Base-by-base conservation (phyloP, 192 early-diverging fungal species). In the Gaertneriomyces semiglobifer region DNA sequence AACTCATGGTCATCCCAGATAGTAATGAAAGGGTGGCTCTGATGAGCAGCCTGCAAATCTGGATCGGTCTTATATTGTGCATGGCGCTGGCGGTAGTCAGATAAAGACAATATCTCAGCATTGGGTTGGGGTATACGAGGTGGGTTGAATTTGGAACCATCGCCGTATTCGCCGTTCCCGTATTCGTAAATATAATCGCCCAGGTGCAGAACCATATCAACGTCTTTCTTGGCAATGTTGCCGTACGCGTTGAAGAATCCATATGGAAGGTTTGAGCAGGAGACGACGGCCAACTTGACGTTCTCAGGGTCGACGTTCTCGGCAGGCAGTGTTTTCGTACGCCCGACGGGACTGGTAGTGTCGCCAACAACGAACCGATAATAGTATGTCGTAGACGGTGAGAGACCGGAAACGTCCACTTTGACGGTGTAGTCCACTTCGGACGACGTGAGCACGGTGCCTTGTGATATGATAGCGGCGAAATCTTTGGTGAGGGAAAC, bases 181-280 rank as follows among this genome's bases (percentile, higher is more conserved):
- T 78, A 78, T 57, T 78, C 77, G 64, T 78, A 78, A 47, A 78
- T 68, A 55, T 74, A 73, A 47, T 79, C 77, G 8, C 77, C 77
- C 2, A 79, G 51, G 47, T 76, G 74, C 9, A 78, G 12, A 1
- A 75, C 77, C 33, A 78, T n/a, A 54, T 78, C 77, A 20, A 78
- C 62, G 18, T 71, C 73, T 10, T 58, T 39, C 12, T 16, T 44
- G 38, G 66, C 72, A 40, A 78, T 69, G 43, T 47, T 48, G 16
- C 51, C 48, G 48, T 78, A 78, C 14, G 73, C 73, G 42, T 74
- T 74, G 73, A 78, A 78, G 61, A 69, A 78, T 6, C 77, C 77
- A 0, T 39, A 14, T 4, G 77, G 73, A 19, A 65, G 45, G 67
- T 72, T 75, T 6, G 70, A 69, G 63, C 77, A 78, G n/a, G 60